These are phyloP conservation scores for Yamadazyma atlantica DNA, from an alignment of 1,139 yeast species.

Conservation along the genomic window DNA sequence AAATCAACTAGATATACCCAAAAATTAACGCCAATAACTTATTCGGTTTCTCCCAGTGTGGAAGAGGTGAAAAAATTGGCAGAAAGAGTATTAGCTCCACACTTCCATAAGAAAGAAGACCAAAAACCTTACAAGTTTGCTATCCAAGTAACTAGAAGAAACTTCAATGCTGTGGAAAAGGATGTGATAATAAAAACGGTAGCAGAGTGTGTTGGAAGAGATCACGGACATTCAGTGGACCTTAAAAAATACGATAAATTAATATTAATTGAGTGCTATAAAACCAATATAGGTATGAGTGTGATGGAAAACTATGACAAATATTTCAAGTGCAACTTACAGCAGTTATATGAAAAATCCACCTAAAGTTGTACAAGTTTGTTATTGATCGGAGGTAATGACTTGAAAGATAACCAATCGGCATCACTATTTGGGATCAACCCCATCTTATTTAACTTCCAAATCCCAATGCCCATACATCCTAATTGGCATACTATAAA, in stretches of 20 bases:
- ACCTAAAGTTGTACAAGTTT: constrained; percentile 12
- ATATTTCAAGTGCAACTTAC: constrained; percentile 57
- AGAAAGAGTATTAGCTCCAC: constrained; percentile 58
- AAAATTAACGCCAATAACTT: constrained; percentile 75
- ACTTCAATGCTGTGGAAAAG: constrained; percentile 70
- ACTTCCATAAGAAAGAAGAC: constrained; percentile 56
- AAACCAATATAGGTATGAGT: constrained; percentile 77
- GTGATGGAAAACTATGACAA: constrained; percentile 67
- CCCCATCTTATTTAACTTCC: constrained; percentile 88
- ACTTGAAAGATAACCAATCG: constrained; percentile 92
- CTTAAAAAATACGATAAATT: constrained; percentile 77
- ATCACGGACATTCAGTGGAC: constrained; percentile 75
- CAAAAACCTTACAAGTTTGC: constrained; percentile 68
- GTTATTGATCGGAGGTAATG: constrained; percentile 16
- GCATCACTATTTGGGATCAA: constrained; percentile 81
- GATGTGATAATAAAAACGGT: constrained; percentile 68
- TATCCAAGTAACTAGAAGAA: constrained; percentile 74
- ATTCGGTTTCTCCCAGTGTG: constrained; percentile 69
- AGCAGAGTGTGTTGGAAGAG: constrained; percentile 71
- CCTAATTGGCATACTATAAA: constrained; percentile 61
- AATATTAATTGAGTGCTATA: constrained; percentile 83
- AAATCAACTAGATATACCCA: constrained; percentile 74
- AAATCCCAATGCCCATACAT: constrained; percentile 73
- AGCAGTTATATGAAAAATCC: constrained; percentile 58
- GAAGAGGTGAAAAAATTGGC: constrained; percentile 66